Conservation (phyloP, 2,329 filamentous ascomycete genomes). For the Phyllosticta citriasiana region DNA sequence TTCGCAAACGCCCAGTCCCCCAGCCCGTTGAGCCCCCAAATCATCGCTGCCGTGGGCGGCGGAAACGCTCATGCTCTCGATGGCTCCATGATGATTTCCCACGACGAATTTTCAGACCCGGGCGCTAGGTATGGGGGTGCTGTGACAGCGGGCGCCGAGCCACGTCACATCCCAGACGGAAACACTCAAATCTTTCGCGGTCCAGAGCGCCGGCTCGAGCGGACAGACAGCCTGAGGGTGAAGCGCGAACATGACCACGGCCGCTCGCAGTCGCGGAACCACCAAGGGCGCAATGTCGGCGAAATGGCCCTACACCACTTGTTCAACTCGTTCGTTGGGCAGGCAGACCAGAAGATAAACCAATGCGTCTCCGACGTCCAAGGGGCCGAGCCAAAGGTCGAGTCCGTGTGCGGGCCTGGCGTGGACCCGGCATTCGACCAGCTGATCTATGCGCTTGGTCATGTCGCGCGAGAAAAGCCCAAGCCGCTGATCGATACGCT, state of each 20-base stretch:
- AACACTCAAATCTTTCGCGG: slow-evolving; percentile 2
- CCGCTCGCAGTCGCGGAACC: slow-evolving; percentile 57
- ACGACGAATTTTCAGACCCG: slow-evolving; percentile 28
- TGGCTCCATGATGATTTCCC: slow-evolving; percentile 29
- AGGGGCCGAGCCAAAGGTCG: slow-evolving; percentile 73
- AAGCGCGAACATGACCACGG: slow-evolving; percentile 56
- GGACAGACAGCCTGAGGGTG: slow-evolving; percentile 46
- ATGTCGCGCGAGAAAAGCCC: slow-evolving; percentile 88
- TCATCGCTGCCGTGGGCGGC: slow-evolving; percentile 49
- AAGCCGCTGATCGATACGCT: slow-evolving; percentile 94
- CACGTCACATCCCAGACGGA: neutral
- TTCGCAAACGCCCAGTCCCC: slow-evolving; percentile 63
- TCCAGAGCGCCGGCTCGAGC: slow-evolving; percentile 28
- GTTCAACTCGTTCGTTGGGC: slow-evolving; percentile 93
- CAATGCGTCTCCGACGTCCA: slow-evolving; percentile 73
- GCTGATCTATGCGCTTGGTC: slow-evolving; percentile 81
- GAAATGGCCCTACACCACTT: slow-evolving; percentile 96
- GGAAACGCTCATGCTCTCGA: slow-evolving; percentile 20
- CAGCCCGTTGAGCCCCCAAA: slow-evolving; percentile 79
- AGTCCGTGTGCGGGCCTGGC: slow-evolving; percentile 81
- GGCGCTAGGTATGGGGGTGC: slow-evolving; percentile 13
- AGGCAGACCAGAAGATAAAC: slow-evolving; percentile 93
- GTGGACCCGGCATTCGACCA: slow-evolving; percentile 88
- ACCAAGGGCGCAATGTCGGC: slow-evolving; percentile 76
- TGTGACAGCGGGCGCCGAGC: slow-evolving; percentile 9